Conservation (phyloP, 2,329 filamentous ascomycete genomes). For the Trichophyton simii region DNA sequence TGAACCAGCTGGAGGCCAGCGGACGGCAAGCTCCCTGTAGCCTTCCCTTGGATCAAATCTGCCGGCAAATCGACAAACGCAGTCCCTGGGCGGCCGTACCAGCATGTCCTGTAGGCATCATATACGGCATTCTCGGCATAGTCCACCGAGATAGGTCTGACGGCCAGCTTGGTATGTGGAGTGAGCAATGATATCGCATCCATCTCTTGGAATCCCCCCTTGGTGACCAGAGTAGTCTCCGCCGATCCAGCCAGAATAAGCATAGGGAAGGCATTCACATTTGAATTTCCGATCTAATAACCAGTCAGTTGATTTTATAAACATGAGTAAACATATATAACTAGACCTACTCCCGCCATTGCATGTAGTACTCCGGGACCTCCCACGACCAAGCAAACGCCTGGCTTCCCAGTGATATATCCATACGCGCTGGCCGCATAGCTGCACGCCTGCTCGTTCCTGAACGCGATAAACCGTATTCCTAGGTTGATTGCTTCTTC, state of each 20-base stretch:
- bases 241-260: slow-evolving; percentile 43
- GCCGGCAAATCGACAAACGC: slow-evolving; percentile 45
- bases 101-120: slow-evolving; percentile 41
- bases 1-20: slow-evolving; percentile 23
- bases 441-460: slow-evolving; percentile 47
- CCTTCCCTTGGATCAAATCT: slow-evolving; percentile 40
- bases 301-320: neutral
- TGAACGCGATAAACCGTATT: slow-evolving; percentile 46
- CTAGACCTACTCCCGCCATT: slow-evolving; percentile 40
- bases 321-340: neutral
- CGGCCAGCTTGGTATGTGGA: slow-evolving; percentile 42
- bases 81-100: slow-evolving; percentile 43
- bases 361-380: slow-evolving; percentile 48
- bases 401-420: slow-evolving; percentile 44
- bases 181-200: slow-evolving; percentile 42
- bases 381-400: slow-evolving; percentile 47
- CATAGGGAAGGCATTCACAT: slow-evolving; percentile 44
- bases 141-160: slow-evolving; percentile 36
- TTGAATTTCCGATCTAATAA: slow-evolving; percentile 37
- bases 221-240: slow-evolving; percentile 40
- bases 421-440: slow-evolving; percentile 49
- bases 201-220: slow-evolving; percentile 47
- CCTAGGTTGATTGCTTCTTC: slow-evolving; percentile 45
- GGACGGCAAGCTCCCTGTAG: slow-evolving; percentile 16
- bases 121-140: slow-evolving; percentile 37